These are phyloP conservation scores for Protea cynaroides DNA, from an alignment of 164 flowering plant genomes.

Conservation along the genomic window DNA sequence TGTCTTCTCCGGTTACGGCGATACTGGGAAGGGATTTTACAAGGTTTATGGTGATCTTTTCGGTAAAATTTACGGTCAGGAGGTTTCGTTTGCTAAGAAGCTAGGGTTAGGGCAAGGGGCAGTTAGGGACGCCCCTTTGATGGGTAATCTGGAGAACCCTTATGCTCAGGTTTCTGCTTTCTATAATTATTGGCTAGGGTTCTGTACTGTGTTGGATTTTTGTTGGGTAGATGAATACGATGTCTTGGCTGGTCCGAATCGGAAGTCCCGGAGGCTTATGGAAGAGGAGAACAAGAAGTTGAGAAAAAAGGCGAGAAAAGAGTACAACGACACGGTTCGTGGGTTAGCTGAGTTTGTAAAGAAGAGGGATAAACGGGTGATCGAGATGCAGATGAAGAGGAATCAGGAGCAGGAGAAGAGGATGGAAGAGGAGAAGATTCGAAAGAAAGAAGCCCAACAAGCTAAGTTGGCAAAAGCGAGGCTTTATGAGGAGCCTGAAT, in stretches of 20 bases:
- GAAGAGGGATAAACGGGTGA: slow-evolving; percentile 95
- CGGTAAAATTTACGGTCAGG: slow-evolving; percentile 45
- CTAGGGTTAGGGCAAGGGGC: slow-evolving; percentile 41
- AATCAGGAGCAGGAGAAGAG: slow-evolving; percentile 59
- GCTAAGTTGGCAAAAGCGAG: slow-evolving; percentile 60
- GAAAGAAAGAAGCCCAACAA: slow-evolving; percentile 56
- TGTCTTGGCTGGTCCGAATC: slow-evolving; percentile 45
- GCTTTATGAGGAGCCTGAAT: slow-evolving; percentile 73
- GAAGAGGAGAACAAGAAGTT: slow-evolving; percentile 92
- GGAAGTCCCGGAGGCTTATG: slow-evolving; percentile 71
- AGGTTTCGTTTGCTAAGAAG: slow-evolving; percentile 47
- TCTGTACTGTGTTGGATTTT: slow-evolving; percentile 75
- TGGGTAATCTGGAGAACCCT: slow-evolving; percentile 72
- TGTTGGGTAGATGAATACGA: slow-evolving; percentile 80
- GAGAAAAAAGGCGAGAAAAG: slow-evolving; percentile 84
- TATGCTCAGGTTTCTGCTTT: slow-evolving; percentile 81
- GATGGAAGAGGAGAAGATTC: slow-evolving; percentile 48
- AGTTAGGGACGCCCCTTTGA: slow-evolving; percentile 72
- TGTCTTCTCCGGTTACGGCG: slow-evolving; percentile 58
- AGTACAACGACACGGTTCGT: slow-evolving; percentile 82
- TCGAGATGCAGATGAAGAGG: slow-evolving; percentile 73
- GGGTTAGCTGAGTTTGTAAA: slow-evolving; percentile 85
- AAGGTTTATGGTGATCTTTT: slow-evolving; percentile 71
- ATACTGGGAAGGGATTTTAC: slow-evolving; percentile 61
- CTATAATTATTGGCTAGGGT: slow-evolving; percentile 79